Evolutionary conservation across 768 basidiomycete species (phyloP).

Genomic region (Boletus tylopilopsis): DNA sequence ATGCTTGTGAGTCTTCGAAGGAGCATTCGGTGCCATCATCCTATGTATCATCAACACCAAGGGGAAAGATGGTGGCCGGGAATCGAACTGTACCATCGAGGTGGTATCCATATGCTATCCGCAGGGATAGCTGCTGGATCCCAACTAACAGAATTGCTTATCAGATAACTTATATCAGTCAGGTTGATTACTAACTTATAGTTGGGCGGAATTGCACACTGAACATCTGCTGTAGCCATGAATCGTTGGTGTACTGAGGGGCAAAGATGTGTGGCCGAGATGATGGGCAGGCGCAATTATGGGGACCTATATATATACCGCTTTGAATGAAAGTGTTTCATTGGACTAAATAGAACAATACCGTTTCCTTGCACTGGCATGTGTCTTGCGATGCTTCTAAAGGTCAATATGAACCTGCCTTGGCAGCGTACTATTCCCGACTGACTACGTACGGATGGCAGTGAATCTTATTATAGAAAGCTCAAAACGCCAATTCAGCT

Average conservation of each 20-base stretch:
- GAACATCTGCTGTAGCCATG: slow-evolving; percentile 25
- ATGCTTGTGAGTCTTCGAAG: background rate
- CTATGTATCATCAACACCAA: background rate
- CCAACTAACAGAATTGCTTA: slow-evolving; percentile 13
- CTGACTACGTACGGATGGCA: too few species aligned
- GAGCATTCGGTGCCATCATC: slow-evolving; percentile 17
- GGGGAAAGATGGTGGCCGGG: background rate
- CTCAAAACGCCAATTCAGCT: too few species aligned
- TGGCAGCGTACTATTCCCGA: too few species aligned
- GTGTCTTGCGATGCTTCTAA: too few species aligned
- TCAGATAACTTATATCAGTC: background rate
- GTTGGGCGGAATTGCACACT: slow-evolving; percentile 9
- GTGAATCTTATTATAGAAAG: too few species aligned
- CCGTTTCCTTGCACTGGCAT: too few species aligned
- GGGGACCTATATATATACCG: background rate
- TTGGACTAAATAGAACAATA: background rate
- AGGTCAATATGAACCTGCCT: too few species aligned
- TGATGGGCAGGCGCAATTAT: too few species aligned
- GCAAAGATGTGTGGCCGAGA: background rate
- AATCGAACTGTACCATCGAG: slow-evolving; percentile 16
- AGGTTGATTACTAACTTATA: slow-evolving; percentile 14
- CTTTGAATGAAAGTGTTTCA: background rate
- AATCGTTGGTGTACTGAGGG: background rate
- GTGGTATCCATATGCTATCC: slow-evolving; percentile 25
- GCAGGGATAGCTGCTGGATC: slow-evolving; percentile 22